These are phyloP conservation scores for Leccinellum rugosiceps DNA, from an alignment of 768 basidiomycete genomes.

Conservation along the genomic window DNA sequence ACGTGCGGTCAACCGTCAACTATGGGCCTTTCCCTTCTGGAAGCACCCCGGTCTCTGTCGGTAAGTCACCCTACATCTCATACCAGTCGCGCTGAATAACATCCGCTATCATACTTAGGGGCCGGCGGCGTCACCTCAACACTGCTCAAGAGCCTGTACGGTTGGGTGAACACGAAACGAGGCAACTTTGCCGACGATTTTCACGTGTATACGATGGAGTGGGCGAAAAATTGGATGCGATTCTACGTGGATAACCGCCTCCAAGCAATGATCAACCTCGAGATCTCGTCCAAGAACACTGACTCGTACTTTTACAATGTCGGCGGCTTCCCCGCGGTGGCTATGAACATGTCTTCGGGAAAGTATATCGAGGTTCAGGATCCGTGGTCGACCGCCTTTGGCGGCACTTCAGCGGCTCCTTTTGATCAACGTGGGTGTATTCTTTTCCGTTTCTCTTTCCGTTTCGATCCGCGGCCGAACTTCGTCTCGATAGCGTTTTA, in stretches of 20 bases:
- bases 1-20: slow-evolving; percentile 56
- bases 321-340: slow-evolving; percentile 50
- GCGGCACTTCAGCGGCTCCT: slow-evolving; percentile 45
- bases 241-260: slow-evolving; percentile 53
- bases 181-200: slow-evolving; percentile 45
- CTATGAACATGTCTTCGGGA: slow-evolving; percentile 39
- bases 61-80: slow-evolving; percentile 6
- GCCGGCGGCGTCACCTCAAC: slow-evolving; percentile 9
- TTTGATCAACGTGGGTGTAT: slow-evolving; percentile 32
- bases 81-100: background rate
- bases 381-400: slow-evolving; percentile 46
- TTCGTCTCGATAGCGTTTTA: slow-evolving; percentile 63
- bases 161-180: slow-evolving; percentile 37
- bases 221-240: slow-evolving; percentile 55
- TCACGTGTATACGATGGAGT: slow-evolving; percentile 57
- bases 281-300: slow-evolving; percentile 39
- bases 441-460: background rate
- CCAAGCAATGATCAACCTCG: slow-evolving; percentile 48
- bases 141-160: slow-evolving; percentile 37
- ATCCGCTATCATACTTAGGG: slow-evolving; percentile 1
- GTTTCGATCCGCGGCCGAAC: background rate
- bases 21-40: slow-evolving; percentile 55
- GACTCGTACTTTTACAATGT: slow-evolving; percentile 50
- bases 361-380: slow-evolving; percentile 41
- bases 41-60: slow-evolving; percentile 29